These are phyloP conservation scores for Rhodosporidiobolus sp. DNA, from an alignment of 768 basidiomycete genomes.

Conservation along the genomic window DNA sequence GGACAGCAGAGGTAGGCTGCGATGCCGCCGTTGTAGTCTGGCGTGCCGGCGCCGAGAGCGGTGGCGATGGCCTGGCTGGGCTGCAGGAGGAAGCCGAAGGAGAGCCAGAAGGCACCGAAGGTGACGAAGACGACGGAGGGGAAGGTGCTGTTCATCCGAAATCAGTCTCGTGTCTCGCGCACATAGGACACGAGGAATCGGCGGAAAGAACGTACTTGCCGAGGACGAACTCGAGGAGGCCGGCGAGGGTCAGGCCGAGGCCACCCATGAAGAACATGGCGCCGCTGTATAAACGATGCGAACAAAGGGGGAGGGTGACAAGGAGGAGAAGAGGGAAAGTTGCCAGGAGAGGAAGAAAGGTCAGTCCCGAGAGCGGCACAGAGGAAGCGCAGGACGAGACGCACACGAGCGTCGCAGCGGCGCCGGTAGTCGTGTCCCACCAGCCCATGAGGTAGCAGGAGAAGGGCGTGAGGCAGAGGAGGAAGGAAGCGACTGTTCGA, in stretches of 20 bases:
- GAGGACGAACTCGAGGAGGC: conserved; percentile 39
- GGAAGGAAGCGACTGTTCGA: conserved; percentile 38
- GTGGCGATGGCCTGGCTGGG: conserved; percentile 37
- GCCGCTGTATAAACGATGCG: too few species aligned
- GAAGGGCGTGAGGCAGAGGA: conserved; percentile 43
- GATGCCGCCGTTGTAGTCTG: conserved; percentile 42
- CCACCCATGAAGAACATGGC: conserved; percentile 42
- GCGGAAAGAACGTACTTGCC: conserved; percentile 1
- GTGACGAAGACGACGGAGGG: conserved; percentile 43
- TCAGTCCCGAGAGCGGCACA: not conserved
- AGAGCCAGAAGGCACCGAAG: conserved; percentile 43
- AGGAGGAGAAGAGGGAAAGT: too few species aligned
- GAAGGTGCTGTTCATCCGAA: conserved; percentile 38
- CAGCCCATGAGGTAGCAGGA: conserved; percentile 42
- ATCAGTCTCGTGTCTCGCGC: too few species aligned
- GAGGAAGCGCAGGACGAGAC: not conserved
- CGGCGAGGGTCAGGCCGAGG: conserved; percentile 38
- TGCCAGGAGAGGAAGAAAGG: too few species aligned
- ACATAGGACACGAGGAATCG: not conserved
- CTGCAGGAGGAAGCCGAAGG: conserved; percentile 39
- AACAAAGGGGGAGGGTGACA: too few species aligned
- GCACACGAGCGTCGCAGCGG: conserved; percentile 14
- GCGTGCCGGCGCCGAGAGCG: conserved; percentile 23
- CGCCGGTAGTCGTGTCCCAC: conserved; percentile 14
- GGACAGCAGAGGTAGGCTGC: conserved; percentile 36